Evolutionary conservation across 116 monocot species (phyloP), one percentile per base, ranked within the genome.

Genomic region (Cymodocea nodosa): DNA sequence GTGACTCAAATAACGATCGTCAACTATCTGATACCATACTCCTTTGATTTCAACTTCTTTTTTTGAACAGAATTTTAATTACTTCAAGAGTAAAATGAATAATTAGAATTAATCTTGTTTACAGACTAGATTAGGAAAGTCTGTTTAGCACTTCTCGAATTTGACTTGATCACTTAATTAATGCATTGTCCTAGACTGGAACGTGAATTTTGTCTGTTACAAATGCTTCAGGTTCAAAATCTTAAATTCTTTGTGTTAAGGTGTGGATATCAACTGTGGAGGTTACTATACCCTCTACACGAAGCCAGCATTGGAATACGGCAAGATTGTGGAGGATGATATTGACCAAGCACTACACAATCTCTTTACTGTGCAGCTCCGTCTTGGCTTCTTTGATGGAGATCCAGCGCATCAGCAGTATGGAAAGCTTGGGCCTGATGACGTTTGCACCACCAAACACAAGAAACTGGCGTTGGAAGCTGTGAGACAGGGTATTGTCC

Each of bases 261-360:
- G 95, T 20, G 85, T 97, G 73, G 95, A 97, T 69, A 79, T 97
- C 69, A 88, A 90, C 58, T 97, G 95, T 48, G 95, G 95, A 36
- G 82, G 85, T 18, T 97, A 87, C 50, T 81, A 87, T 53, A 75
- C 82, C 2, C 64, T 81, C 14, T 77, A 90, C 52, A 69, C 87
- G 3, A 68, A 76, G 52, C 71, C 79, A 24, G 90, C 90, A 12
- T 68, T 97, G 20, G 23, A 87, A 54, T 51, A 52, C 4, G 83
- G 90, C 37, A 90, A 87, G 63, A 71, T 97, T 10, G 56, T 52
- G 50, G 87, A 90, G 65, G 70, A 76, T 61, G 85, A 97, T 58
- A 85, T 97, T 10, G 81, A 97, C 65, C 79, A 74, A 5, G 90
- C 95, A 2, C 85, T 97, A 36, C 14, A 83, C 60, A 90, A 97